A percentile compares a stretch with the other conserved stretches of the same genome.
phyloP scores from a whole-genome alignment of 805 yeast genomes.

The Yamadazyma tumulicola region DNA sequence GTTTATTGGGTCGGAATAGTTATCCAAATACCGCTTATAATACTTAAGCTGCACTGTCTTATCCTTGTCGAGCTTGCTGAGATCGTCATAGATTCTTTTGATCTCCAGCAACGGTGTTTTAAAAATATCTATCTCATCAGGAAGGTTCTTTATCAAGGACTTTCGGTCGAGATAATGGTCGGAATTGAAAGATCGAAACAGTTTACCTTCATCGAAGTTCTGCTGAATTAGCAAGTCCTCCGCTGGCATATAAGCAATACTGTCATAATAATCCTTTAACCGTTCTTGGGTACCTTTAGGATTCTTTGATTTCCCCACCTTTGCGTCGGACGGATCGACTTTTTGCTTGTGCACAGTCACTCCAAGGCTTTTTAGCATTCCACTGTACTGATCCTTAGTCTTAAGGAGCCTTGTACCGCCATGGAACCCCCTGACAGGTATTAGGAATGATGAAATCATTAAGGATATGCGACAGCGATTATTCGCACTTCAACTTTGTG shows the following conservation, averaged over 20 bases:
- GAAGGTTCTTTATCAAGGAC: slow-evolving; percentile 25
- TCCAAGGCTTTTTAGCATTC: slow-evolving; percentile 29
- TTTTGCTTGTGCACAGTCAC: slow-evolving; percentile 29
- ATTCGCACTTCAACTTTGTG: no score
- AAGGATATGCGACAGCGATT: no score
- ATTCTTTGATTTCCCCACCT: slow-evolving; percentile 1
- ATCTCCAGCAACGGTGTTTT: slow-evolving; percentile 27
- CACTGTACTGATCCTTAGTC: slow-evolving; percentile 1
- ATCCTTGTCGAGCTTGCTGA: slow-evolving; percentile 34
- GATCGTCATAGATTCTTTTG: slow-evolving; percentile 27
- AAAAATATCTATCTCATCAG: slow-evolving; percentile 34
- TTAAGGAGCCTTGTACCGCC: neutral
- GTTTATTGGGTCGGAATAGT: slow-evolving; percentile 29
- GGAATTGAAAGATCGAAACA: slow-evolving; percentile 29
- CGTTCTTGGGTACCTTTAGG: slow-evolving; percentile 3
- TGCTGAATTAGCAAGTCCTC: slow-evolving; percentile 34
- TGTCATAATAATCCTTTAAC: slow-evolving; percentile 20
- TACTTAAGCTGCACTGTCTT: slow-evolving; percentile 35
- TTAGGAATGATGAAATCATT: neutral
- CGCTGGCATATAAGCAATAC: slow-evolving; percentile 33
- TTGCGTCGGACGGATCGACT: slow-evolving; percentile 1
- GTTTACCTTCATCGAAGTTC: slow-evolving; percentile 33
- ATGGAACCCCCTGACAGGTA: neutral
- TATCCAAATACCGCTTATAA: slow-evolving; percentile 28
- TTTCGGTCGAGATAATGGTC: slow-evolving; percentile 34